Base-by-base conservation (phyloP, 164 flowering plant species). In the Paratinospora sagittata region DNA sequence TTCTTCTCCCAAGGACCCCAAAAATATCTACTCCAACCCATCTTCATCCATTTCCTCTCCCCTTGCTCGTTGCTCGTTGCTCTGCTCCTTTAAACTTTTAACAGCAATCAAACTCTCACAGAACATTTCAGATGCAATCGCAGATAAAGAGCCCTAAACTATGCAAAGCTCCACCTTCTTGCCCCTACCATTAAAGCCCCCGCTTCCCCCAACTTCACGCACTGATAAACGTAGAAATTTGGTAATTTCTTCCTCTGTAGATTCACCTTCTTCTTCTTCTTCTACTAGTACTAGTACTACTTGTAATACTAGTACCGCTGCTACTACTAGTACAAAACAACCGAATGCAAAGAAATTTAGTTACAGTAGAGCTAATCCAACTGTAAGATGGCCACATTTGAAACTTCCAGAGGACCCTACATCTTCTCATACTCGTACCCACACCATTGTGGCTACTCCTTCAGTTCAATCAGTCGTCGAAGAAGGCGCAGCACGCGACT, bases 321-420 rank as follows among this genome's bases (percentile, higher is more conserved):
- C 23, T 52, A n/a, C 19, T 14, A 43, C 49, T 63, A 33, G 26
- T 17, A 27, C 3, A 21, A 73, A 70, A 43, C 60, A 65, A 27
- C 67, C 27, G 0, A n/a, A 65, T 26, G 11, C 37, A 21, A 68
- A 45, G 36, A 82, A 80, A 30, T 93, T 91, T 72, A 83, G 72
- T 49, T 91, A 93, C 67, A 81, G 83, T 58, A 85, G 96, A 81
- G 94, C 98, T 55, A 85, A 87, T 10, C 94, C 97, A 0, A 82
- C 93, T 0, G 85, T 86, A 26, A 85, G 96, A 83, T 93, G 96
- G 96, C 98, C 97, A 16, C 77, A 91, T 71, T 73, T 88, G n/a
- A 91, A 86, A 57, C 80, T 82, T 64, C 27, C 79, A 17, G 85
- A 83, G 3, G 60, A 55, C 17, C 60, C 55, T 36, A 75, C 74